Evolutionary conservation across 1,284 basidiomycete species (phyloP).

Genomic region (Stygiomarasmius scandens): DNA sequence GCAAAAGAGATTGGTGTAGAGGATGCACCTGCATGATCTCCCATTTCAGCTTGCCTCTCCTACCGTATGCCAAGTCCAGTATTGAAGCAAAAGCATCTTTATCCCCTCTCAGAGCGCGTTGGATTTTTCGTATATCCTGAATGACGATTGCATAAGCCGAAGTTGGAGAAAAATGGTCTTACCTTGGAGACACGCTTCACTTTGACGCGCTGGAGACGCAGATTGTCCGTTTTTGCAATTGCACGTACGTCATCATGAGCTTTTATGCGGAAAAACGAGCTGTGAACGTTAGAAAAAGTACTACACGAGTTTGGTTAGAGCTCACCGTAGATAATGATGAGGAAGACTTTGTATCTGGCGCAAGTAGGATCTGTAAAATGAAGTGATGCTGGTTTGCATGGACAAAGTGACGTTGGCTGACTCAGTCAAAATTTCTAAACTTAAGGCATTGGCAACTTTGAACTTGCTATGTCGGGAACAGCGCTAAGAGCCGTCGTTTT

Average conservation of each 20-base stretch:
- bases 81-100: slow-evolving; percentile 57
- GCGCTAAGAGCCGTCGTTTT: too few relatives aligned
- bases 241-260: slow-evolving; percentile 58
- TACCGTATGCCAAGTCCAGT: slow-evolving; percentile 79
- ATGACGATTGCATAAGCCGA: not conserved
- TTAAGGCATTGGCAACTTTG: too few relatives aligned
- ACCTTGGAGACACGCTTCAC: slow-evolving; percentile 57
- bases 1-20: slow-evolving; percentile 6
- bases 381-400: slow-evolving; percentile 22
- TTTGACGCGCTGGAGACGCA: slow-evolving; percentile 40
- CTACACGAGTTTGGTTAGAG: slow-evolving; percentile 3
- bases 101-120: slow-evolving; percentile 59
- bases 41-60: slow-evolving; percentile 68
- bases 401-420: not conserved
- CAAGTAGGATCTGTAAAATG: slow-evolving; percentile 57
- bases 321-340: slow-evolving; percentile 61
- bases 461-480: too few relatives aligned
- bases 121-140: slow-evolving; percentile 60
- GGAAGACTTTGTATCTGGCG: slow-evolving; percentile 58
- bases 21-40: slow-evolving; percentile 61
- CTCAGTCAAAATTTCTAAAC: too few relatives aligned
- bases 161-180: slow-evolving; percentile 6
- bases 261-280: slow-evolving; percentile 68
- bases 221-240: slow-evolving; percentile 30
- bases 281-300: slow-evolving; percentile 31